Conservation (phyloP, 768 basidiomycete genomes). For the Galerina sulciceps region DNA sequence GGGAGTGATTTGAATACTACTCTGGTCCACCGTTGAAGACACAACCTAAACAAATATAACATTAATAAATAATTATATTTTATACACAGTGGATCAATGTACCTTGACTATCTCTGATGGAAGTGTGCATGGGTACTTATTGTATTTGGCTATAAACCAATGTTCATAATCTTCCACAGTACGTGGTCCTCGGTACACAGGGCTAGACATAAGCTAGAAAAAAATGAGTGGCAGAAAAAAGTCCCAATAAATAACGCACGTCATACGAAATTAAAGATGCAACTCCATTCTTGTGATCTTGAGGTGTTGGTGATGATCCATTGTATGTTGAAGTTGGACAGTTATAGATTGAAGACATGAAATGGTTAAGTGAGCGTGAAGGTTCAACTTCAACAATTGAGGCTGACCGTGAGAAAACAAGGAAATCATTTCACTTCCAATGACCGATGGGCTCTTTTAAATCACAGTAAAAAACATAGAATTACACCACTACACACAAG, state of each 20-base stretch:
- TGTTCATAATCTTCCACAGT: neutral
- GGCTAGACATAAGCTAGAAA: neutral
- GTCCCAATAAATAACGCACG: neutral
- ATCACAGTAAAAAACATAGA: no score
- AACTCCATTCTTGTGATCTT: neutral
- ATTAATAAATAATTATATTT: neutral
- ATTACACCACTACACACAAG: neutral
- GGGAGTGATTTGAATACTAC: neutral
- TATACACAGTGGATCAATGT: neutral
- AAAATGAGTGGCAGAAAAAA: neutral
- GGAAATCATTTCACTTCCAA: neutral
- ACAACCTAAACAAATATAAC: neutral
- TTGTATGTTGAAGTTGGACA: neutral
- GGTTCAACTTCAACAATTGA: neutral
- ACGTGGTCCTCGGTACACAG: neutral
- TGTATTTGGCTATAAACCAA: neutral
- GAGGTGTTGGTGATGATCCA: neutral
- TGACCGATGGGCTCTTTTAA: neutral
- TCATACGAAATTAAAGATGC: neutral
- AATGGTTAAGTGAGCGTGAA: neutral
- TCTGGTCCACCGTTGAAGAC: neutral
- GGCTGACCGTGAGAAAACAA: neutral
- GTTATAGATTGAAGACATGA: neutral
- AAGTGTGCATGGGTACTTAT: neutral
- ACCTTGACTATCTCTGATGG: neutral